phyloP scores from a whole-genome alignment of 768 basidiomycete species.

The Mrakia frigida region DNA sequence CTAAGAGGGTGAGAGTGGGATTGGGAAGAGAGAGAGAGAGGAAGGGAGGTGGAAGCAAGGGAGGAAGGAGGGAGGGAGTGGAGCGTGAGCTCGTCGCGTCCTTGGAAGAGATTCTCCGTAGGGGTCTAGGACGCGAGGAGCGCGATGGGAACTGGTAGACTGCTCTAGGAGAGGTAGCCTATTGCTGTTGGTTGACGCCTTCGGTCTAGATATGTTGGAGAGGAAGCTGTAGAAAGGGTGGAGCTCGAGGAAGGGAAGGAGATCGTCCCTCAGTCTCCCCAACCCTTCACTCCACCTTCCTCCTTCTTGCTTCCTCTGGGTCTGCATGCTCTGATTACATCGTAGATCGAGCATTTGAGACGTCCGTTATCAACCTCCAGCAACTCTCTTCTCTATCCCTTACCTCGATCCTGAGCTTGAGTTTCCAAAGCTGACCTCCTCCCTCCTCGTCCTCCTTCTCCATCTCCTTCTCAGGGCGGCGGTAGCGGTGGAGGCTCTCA shows the following conservation, averaged over 20 bases:
- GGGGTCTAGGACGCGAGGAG: neutral
- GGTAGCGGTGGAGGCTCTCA: neutral
- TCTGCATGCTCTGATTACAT: too few relatives aligned
- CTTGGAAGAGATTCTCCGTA: neutral
- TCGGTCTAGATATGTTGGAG: neutral
- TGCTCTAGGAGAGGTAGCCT: neutral
- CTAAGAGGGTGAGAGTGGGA: neutral
- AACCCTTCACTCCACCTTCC: neutral
- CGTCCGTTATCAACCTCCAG: neutral
- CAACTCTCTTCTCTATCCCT: neutral
- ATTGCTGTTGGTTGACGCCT: neutral
- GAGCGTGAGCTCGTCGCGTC: neutral
- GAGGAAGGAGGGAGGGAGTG: neutral
- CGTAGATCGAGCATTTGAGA: too few relatives aligned
- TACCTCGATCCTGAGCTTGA: neutral
- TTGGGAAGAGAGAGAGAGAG: neutral
- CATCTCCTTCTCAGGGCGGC: neutral
- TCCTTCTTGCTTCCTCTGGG: too few relatives aligned
- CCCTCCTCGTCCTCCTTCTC: neutral
- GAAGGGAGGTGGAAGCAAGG: neutral
- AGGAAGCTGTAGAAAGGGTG: neutral
- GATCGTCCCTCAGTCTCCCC: neutral
- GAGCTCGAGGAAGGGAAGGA: neutral
- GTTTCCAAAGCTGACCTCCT: neutral
- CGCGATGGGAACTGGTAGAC: neutral